Base-by-base conservation (phyloP, 345 rosid species). In the Adansonia digitata region DNA sequence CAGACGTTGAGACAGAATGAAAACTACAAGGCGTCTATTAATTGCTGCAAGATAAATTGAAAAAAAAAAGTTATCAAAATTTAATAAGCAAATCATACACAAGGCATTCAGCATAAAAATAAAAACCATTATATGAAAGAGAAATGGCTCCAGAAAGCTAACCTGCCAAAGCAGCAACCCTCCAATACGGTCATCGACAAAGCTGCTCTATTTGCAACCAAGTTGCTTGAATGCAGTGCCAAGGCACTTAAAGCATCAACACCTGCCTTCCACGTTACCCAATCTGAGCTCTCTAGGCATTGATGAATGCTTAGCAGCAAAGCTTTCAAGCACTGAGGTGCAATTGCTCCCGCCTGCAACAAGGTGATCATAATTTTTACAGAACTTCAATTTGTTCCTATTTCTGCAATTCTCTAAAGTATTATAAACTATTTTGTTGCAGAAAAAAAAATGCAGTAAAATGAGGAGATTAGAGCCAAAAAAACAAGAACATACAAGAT, bases 191-290 rank as follows among this genome's bases (percentile, higher is more conserved):
- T 80, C 60, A 96, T 65, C 0, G 94, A 93, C 61, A 91, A 88
- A 75, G 89, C 86, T 45, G 85, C 79, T 74, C 77, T 87, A 70
- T 91, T 97, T 59, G 87, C 75, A 39, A 91, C 72, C 83, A 93
- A 81, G 84, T 76, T 57, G 78, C 89, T 90, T 69, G 98, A 96
- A 85, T 93, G 92, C 80, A 85, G 75, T 51, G 94, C 99, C 74
- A 95, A 64, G 74, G 92, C 81, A 82, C 55, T 86, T 79, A 95
- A 81, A 59, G 93, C 81, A 83, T 95, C 99, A 73, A 97, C 91
- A 71, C 97, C 97, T 75, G 98, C 98, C 81, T 95, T 95, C 13
- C 99, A 93, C 40, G 97, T 91, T 6, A 86, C 93, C 99, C 99
- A 95, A 86, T 95, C 99, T 74, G 97, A 74, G 86, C 91, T 95